Percentiles rank a stretch among this genome's conserved stretches.
Evolutionary conservation across 768 basidiomycete species (phyloP).

Genomic region (Lactarius sp.): DNA sequence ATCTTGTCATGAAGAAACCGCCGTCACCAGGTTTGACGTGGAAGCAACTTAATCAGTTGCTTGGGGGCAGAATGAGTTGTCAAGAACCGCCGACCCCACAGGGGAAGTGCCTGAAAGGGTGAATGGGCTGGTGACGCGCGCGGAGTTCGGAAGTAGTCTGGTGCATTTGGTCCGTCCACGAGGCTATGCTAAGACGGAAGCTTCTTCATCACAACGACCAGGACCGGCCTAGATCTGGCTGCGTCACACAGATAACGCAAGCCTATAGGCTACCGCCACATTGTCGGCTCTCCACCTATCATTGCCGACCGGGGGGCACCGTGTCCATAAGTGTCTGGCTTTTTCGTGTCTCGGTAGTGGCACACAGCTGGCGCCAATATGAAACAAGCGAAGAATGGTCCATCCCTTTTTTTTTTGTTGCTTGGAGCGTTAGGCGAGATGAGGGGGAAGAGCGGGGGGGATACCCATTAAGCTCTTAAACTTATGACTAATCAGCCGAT

Average conservation of each 20-base stretch:
- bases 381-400: conserved; percentile 10
- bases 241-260: conserved; percentile 23
- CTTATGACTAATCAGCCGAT: conserved; percentile 38
- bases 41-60: conserved; percentile 25
- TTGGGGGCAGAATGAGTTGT: conserved; percentile 18
- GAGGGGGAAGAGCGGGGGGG: conserved; percentile 28
- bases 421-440: conserved; percentile 12
- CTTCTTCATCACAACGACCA: conserved; percentile 21
- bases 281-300: conserved; percentile 10
- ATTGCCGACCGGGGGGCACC: conserved; percentile 10
- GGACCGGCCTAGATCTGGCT: conserved; percentile 23
- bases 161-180: conserved; percentile 17
- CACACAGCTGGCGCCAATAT: neutral
- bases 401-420: neutral
- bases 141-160: conserved; percentile 24
- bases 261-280: conserved; percentile 16
- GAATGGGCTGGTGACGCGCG: conserved; percentile 22
- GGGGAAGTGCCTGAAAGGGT: conserved; percentile 24
- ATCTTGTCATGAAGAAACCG: conserved; percentile 14
- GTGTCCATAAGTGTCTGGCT: conserved; percentile 1
- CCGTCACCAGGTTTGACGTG: conserved; percentile 23
- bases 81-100: conserved; percentile 26
- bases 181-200: conserved; percentile 25
- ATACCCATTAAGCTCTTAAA: conserved; percentile 42
- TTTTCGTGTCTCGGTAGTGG: neutral